A percentile compares a stretch with the other conserved stretches of the same genome.
Conservation (phyloP, 768 basidiomycete genomes). For the Pisolithus microcarpus region DNA sequence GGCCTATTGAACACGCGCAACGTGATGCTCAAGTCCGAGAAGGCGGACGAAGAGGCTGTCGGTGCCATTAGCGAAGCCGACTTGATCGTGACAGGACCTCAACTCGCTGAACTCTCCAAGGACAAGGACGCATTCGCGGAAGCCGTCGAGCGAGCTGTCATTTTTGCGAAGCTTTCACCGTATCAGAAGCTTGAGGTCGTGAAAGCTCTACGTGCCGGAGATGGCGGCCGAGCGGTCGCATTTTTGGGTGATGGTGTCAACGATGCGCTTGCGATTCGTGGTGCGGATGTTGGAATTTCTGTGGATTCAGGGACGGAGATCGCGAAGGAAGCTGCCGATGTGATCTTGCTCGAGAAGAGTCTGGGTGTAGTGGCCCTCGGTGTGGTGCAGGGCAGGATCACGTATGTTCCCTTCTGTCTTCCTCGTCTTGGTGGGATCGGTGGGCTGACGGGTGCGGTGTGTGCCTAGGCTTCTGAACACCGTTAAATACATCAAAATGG, state of each 20-base stretch:
- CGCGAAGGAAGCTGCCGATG: constrained; percentile 33
- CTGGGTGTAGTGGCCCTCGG: constrained; percentile 28
- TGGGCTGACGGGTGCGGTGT: neutral
- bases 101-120: constrained; percentile 23
- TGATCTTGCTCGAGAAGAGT: constrained; percentile 31
- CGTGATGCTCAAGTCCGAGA: constrained; percentile 8
- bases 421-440: neutral
- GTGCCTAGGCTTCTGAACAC: constrained; percentile 28
- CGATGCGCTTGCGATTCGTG: constrained; percentile 26
- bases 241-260: constrained; percentile 28
- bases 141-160: constrained; percentile 25
- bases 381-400: constrained; percentile 27
- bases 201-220: constrained; percentile 22
- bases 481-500: constrained; percentile 33
- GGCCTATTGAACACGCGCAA: constrained; percentile 24
- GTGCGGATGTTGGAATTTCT: constrained; percentile 28
- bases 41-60: constrained; percentile 21
- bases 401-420: constrained; percentile 15
- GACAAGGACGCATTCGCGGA: constrained; percentile 19
- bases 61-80: constrained; percentile 13
- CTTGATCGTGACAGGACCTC: constrained; percentile 24
- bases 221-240: constrained; percentile 23
- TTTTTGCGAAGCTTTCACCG: constrained; percentile 27
- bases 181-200: constrained; percentile 29
- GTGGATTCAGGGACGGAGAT: constrained; percentile 30